Percentiles rank a stretch among this genome's conserved stretches.
Conservation (phyloP, 2,329 filamentous ascomycete species). For the Penicillium sp. region DNA sequence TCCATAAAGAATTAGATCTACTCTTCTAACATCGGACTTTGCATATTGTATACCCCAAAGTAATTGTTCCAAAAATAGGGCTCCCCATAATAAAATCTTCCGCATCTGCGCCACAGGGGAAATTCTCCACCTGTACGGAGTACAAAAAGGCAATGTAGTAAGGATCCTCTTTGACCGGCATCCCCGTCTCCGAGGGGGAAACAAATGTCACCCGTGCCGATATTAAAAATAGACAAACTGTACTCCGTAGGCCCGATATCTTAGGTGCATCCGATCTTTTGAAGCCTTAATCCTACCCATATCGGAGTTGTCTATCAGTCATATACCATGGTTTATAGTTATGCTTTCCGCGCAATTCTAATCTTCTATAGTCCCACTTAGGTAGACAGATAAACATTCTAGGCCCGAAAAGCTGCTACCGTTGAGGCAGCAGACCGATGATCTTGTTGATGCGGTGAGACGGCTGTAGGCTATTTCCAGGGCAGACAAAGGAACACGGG, state of each 20-base stretch:
- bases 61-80: conserved; percentile 3
- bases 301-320: too few relatives aligned
- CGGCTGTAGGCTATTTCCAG: not conserved
- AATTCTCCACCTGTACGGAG: not conserved
- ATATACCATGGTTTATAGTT: too few relatives aligned
- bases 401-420: not conserved
- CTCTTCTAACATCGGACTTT: not conserved
- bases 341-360: too few relatives aligned
- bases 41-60: not conserved
- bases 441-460: not conserved
- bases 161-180: not conserved
- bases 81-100: conserved; percentile 1
- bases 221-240: not conserved
- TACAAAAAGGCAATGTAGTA: not conserved
- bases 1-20: not conserved
- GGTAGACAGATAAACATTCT: not conserved
- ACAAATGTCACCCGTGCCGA: not conserved
- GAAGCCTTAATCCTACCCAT: not conserved
- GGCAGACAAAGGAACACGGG: not conserved
- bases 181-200: not conserved
- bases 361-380: too few relatives aligned
- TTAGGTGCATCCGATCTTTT: not conserved
- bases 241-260: not conserved
- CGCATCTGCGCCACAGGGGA: conserved; percentile 4
- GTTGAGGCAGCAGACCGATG: not conserved